Base-by-base conservation (phyloP, 129 eudicot genomes). In the Centaurea solstitialis region DNA sequence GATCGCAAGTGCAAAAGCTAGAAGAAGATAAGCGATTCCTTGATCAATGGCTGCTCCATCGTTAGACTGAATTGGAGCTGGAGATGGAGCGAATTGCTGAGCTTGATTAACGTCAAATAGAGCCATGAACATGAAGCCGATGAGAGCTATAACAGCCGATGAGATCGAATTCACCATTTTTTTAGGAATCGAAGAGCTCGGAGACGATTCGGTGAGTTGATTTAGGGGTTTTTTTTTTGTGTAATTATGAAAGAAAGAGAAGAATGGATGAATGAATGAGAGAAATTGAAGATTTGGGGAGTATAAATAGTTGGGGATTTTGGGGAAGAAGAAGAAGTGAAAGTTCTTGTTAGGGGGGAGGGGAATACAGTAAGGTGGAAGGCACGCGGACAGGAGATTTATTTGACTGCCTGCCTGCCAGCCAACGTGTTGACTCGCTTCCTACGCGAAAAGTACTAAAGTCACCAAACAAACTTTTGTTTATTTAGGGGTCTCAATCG, bases 21-120 rank as follows among this genome's bases (percentile, higher is more conserved):
- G 76, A 38, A 91, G 91, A 1, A 85, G 47, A 76, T 89, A 91
- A 20, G 96, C 96, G 13, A 91, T 68, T 73, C 93, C 96, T 89
- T 87, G 96, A 87, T 91, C 96, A 61, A 91, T 83, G 8, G 90
- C 82, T 0, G 96, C 77, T 37, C 94, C 90, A 80, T 90, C 88
- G 33, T 65, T 86, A 39, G 86, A 72, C 22, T 87, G 93, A 69
- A 71, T 85, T 26, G 92, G 87, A 10, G 95, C 88, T 26, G 92
- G 87, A 0, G 92, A 76, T 28, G 95, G 91, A 66, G 87, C 74
- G 9, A 80, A 9, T 43, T 75, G 76, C 72, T 83, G 86, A 15
- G 87, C 93, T 53, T 20, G 33, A 26, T 76, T 70, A 68, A 79
- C 72, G 15, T 83, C 78, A 12, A 82, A 72, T 0, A 91, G 17